phyloP scores from a whole-genome alignment of 257 asterid species.

The Henckelia pumila region DNA sequence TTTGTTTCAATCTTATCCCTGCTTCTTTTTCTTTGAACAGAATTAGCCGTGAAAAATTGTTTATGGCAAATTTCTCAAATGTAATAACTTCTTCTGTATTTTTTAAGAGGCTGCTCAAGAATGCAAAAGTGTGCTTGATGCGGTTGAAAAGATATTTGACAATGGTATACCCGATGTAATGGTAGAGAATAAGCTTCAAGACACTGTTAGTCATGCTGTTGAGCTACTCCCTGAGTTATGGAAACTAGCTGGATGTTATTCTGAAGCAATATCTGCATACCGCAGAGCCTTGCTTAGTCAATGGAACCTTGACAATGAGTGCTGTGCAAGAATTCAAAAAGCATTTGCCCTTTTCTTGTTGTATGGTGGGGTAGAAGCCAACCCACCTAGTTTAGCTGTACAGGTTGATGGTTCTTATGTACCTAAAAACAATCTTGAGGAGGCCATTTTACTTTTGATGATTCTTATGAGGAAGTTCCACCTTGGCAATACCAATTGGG shows the following conservation, averaged over 20 bases:
- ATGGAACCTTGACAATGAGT: constrained; percentile 87
- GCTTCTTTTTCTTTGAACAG: constrained; percentile 10
- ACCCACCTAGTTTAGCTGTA: constrained; percentile 83
- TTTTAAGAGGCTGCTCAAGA: constrained; percentile 88
- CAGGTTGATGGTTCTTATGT: constrained; percentile 88
- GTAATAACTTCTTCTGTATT: constrained; percentile 35
- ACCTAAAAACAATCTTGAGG: constrained; percentile 90
- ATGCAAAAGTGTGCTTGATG: constrained; percentile 93
- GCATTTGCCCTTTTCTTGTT: constrained; percentile 85
- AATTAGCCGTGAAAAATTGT: constrained; percentile 9
- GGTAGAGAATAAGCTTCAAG: constrained; percentile 91
- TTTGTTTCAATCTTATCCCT: constrained; percentile 5
- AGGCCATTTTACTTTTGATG: constrained; percentile 89
- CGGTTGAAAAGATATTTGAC: constrained; percentile 80
- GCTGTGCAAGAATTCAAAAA: constrained; percentile 94
- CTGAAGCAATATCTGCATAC: constrained; percentile 82
- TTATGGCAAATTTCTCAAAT: constrained; percentile 25
- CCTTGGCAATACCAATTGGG: constrained; percentile 87
- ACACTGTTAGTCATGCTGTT: constrained; percentile 84
- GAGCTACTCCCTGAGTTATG: constrained; percentile 95
- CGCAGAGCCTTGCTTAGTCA: constrained; percentile 92
- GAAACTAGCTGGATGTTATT: constrained; percentile 69
- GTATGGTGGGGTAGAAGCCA: constrained; percentile 78
- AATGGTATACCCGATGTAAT: constrained; percentile 77
- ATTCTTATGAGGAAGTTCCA: constrained; percentile 82